Evolutionary conservation across 495 filamentous ascomycete genomes (phyloP).

Genomic region (Penicillium samsonianum): DNA sequence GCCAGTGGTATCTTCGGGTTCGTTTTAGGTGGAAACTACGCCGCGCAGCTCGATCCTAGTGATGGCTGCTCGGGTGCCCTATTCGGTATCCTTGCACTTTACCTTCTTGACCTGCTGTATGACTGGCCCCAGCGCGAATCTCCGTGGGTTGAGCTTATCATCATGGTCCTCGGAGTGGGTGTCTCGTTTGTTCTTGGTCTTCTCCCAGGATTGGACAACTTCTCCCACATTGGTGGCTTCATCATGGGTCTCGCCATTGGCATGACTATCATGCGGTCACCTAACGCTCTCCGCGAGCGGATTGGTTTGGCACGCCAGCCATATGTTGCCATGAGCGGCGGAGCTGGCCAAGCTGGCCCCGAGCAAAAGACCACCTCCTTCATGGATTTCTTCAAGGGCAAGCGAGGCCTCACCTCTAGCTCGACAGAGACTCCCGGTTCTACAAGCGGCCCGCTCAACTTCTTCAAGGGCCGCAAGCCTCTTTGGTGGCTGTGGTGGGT

Average conservation of each 20-base stretch:
- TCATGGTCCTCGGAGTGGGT: conserved; percentile 78
- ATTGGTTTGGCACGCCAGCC: conserved; percentile 68
- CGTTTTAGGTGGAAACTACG: conserved; percentile 92
- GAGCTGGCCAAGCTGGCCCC: conserved; percentile 24
- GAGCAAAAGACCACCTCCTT: conserved; percentile 34
- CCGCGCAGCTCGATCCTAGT: conserved; percentile 73
- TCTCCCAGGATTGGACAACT: conserved; percentile 93
- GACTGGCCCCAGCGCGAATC: conserved; percentile 76
- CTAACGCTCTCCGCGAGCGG: conserved; percentile 71
- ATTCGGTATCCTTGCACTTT: conserved; percentile 88
- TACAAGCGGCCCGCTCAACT: conserved; percentile 67
- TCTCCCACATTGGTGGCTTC: conserved; percentile 95
- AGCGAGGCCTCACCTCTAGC: conserved; percentile 22
- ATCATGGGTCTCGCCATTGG: conserved; percentile 88
- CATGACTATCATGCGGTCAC: conserved; percentile 83
- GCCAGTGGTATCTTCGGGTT: conserved; percentile 94
- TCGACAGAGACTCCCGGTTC: conserved; percentile 24
- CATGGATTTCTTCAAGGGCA: conserved; percentile 45
- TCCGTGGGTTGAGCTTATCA: conserved; percentile 77
- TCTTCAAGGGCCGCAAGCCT: conserved; percentile 89
- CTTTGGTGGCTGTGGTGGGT: conserved; percentile 99
- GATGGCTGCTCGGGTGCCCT: conserved; percentile 86
- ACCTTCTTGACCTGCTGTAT: conserved; percentile 86
- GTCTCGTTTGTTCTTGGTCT: conserved; percentile 93
- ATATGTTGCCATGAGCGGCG: conserved; percentile 61